phyloP scores from a whole-genome alignment of 2,329 filamentous ascomycete genomes.

The Rhynchosporium graminicola region DNA sequence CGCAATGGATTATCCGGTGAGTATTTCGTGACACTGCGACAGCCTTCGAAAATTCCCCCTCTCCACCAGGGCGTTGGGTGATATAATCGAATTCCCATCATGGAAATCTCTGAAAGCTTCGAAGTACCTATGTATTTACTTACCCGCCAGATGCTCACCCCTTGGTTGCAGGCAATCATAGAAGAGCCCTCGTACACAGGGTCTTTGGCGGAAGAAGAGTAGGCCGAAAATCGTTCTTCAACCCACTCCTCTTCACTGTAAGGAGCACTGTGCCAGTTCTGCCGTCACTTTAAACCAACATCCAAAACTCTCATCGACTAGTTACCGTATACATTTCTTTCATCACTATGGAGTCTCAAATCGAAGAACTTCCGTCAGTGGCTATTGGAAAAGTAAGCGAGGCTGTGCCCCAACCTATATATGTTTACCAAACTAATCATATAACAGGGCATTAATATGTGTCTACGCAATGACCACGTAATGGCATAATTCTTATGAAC shows the following conservation, averaged over 20 bases:
- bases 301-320: too few relatives aligned
- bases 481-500: too few relatives aligned
- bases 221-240: too few relatives aligned
- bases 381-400: neutral
- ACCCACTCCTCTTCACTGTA: too few relatives aligned
- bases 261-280: too few relatives aligned
- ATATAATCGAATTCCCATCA: too few relatives aligned
- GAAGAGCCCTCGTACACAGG: neutral
- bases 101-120: neutral
- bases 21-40: too few relatives aligned
- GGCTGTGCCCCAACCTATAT: neutral
- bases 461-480: conserved; percentile 13
- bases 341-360: neutral
- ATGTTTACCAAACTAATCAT: neutral
- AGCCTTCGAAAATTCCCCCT: too few relatives aligned
- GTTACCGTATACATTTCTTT: neutral
- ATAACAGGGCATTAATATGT: conserved; percentile 8
- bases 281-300: too few relatives aligned
- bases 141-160: neutral
- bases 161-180: neutral
- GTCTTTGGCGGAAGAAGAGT: too few relatives aligned
- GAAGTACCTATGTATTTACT: neutral
- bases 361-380: conserved; percentile 11
- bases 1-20: neutral
- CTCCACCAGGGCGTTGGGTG: too few relatives aligned